Conservation (phyloP, 192 early-diverging fungal genomes). For the Coemansia biformis region DNA sequence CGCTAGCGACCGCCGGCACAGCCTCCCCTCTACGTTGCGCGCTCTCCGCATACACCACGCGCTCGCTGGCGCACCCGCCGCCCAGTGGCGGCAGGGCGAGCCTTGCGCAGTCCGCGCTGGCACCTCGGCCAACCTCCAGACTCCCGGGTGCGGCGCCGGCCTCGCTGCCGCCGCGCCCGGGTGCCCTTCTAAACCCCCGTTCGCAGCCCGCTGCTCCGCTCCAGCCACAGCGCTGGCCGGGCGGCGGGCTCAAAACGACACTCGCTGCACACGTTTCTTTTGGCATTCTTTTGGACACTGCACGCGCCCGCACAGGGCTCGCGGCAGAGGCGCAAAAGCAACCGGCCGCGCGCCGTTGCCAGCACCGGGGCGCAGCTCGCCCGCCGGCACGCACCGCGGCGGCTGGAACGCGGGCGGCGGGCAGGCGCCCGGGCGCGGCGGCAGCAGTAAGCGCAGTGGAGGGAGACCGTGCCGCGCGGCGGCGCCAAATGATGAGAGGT, state of each 20-base stretch:
- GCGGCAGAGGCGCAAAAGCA: conserved; percentile 29
- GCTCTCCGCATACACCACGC: conserved; percentile 2
- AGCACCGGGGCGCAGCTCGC: neutral
- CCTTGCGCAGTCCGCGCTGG: neutral
- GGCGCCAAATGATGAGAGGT: conserved; percentile 2
- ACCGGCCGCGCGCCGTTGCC: conserved; percentile 17
- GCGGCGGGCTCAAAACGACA: conserved; percentile 2
- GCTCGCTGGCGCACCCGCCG: conserved; percentile 2
- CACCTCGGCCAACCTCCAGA: conserved; percentile 1
- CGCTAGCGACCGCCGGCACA: too few relatives aligned
- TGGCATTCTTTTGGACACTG: conserved; percentile 38
- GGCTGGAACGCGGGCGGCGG: neutral
- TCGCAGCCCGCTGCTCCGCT: conserved; percentile 7
- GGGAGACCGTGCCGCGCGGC: neutral
- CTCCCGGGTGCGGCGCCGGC: neutral
- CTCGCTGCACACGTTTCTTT: conserved; percentile 23
- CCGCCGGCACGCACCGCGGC: neutral
- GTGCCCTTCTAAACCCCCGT: conserved; percentile 26
- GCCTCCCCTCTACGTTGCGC: conserved; percentile 4
- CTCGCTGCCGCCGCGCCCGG: neutral
- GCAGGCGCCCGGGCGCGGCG: neutral
- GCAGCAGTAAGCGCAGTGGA: conserved; percentile 2
- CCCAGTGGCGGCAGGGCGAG: conserved; percentile 2
- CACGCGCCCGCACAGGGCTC: neutral
- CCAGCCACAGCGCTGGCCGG: conserved; percentile 2